A percentile compares a stretch with the other conserved stretches of the same genome.
These are phyloP conservation scores for Berberis thunbergii DNA, from an alignment of 164 flowering plant species.

Conservation along the genomic window DNA sequence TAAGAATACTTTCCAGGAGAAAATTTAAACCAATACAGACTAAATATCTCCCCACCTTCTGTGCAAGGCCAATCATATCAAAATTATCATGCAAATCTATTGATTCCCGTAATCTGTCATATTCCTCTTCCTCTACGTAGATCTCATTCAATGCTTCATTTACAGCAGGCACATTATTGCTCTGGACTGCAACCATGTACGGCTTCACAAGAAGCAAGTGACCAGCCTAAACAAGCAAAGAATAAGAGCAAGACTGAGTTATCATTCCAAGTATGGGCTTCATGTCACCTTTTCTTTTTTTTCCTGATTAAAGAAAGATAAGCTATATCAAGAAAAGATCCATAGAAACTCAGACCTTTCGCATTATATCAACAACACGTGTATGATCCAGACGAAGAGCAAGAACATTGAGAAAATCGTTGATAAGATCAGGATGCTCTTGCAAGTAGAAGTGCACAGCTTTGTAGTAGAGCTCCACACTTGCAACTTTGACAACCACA, in stretches of 20 bases:
- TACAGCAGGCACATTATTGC: conserved; percentile 92
- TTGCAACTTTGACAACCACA: conserved; percentile 89
- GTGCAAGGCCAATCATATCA: conserved; percentile 97
- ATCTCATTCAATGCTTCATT: conserved; percentile 93
- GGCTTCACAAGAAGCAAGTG: conserved; percentile 91
- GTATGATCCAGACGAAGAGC: conserved; percentile 93
- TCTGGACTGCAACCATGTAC: conserved; percentile 98
- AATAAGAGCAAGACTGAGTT: not conserved
- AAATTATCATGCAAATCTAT: conserved; percentile 92
- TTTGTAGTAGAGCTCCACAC: conserved; percentile 95
- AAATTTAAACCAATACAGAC: not conserved
- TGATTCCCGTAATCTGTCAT: conserved; percentile 89
- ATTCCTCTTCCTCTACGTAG: conserved; percentile 89
- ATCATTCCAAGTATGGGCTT: no score
- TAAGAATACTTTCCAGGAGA: not conserved
- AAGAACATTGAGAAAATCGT: conserved; percentile 90
- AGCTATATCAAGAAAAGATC: no score
- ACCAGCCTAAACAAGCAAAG: conserved; percentile 59
- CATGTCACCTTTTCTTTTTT: no score
- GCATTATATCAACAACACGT: conserved; percentile 97
- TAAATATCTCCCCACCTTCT: conserved; percentile 47
- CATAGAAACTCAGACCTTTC: conserved; percentile 47
- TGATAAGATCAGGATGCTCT: conserved; percentile 95
- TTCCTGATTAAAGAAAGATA: not conserved
- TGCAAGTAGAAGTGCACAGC: conserved; percentile 97